Evolutionary conservation across 768 basidiomycete species (phyloP).

Genomic region (Naematelia aurantialba): DNA sequence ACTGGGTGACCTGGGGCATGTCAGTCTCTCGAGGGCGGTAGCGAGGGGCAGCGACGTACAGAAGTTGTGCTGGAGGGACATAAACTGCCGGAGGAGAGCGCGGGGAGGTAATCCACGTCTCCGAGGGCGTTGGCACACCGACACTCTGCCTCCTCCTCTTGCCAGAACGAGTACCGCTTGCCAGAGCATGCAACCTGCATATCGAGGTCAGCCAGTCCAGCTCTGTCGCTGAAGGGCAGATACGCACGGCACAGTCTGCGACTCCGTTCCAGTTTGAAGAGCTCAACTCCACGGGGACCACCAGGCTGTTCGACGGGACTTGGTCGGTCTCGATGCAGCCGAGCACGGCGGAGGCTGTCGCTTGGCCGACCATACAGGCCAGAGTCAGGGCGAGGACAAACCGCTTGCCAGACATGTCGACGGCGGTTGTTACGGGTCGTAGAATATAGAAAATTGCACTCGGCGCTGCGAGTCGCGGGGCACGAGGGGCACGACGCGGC

Average conservation of each 20-base stretch:
- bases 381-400: neutral
- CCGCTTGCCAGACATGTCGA: neutral
- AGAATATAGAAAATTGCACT: too few species aligned
- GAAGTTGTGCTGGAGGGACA: neutral
- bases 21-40: neutral
- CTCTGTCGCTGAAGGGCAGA: too few species aligned
- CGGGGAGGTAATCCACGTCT: neutral
- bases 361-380: neutral
- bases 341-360: neutral
- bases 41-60: neutral
- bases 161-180: slow-evolving; percentile 1
- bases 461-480: too few species aligned
- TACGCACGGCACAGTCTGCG: neutral
- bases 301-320: neutral
- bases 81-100: neutral
- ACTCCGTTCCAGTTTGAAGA: neutral
- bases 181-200: slow-evolving; percentile 1
- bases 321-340: neutral
- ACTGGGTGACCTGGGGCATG: neutral
- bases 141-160: neutral
- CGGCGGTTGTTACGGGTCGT: neutral
- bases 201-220: too few species aligned
- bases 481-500: too few species aligned
- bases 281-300: neutral
- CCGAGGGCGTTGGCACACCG: neutral